These are phyloP conservation scores for Diplotaxis tenuifolia DNA, from an alignment of 345 rosid species.

Conservation along the genomic window DNA sequence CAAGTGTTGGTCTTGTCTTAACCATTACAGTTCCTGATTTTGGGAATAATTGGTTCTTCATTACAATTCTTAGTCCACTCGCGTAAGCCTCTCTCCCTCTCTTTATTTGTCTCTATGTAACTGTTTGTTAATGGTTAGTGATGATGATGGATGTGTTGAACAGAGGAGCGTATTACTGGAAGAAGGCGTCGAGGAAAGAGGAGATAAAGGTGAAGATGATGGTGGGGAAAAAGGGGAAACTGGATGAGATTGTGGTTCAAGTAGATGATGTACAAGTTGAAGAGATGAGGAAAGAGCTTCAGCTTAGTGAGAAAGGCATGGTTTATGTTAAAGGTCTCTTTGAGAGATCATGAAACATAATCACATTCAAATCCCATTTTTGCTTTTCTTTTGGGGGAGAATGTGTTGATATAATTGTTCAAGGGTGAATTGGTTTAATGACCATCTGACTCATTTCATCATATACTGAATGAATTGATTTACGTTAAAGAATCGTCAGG, in stretches of 20 bases:
- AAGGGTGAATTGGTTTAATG: slow-evolving; percentile 2
- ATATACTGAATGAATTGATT: background rate
- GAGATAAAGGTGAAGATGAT: slow-evolving; percentile 85
- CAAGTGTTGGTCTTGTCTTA: slow-evolving; percentile 87
- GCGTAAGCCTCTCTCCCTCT: slow-evolving; percentile 61
- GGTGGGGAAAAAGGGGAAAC: slow-evolving; percentile 50
- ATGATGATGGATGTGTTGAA: slow-evolving; percentile 19
- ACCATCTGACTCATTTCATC: slow-evolving; percentile 5
- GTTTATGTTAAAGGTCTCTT: slow-evolving; percentile 83
- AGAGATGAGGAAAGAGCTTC: slow-evolving; percentile 83
- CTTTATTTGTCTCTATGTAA: background rate
- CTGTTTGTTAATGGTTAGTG: slow-evolving; percentile 1
- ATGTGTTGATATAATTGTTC: slow-evolving; percentile 15
- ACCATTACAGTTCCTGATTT: slow-evolving; percentile 84
- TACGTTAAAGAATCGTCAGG: background rate
- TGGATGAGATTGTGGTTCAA: slow-evolving; percentile 71
- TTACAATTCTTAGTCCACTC: slow-evolving; percentile 68
- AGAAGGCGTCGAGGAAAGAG: slow-evolving; percentile 83
- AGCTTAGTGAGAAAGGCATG: slow-evolving; percentile 86
- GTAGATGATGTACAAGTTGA: slow-evolving; percentile 95
- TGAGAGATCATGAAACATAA: slow-evolving; percentile 51
- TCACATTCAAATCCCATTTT: slow-evolving; percentile 15
- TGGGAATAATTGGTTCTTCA: slow-evolving; percentile 95
- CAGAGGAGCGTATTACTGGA: slow-evolving; percentile 91
- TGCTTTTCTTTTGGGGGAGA: slow-evolving; percentile 7